Evolutionary conservation across 306 rosid genomes (phyloP), one percentile per base, ranked within the genome.

Genomic region (Urtica urens): DNA sequence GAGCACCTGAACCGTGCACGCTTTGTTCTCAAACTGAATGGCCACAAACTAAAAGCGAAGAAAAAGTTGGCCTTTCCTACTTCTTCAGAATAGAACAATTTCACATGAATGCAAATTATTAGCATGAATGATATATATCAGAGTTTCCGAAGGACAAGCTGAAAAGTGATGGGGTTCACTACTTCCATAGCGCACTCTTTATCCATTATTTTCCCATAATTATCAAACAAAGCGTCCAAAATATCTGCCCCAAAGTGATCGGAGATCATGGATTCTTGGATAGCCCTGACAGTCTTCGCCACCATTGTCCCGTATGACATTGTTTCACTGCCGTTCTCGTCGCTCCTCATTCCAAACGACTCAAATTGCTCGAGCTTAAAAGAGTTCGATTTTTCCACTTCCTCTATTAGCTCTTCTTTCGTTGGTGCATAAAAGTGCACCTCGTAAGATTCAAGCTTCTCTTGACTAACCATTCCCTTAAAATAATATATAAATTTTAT

Each of bases 371-470:
- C 93, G 58, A 84, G 47, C 24, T 54, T 65, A 63, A 88, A 72
- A 6, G 93, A 84, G 23, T 81, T 86, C 51, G 76, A 90, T 60
- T 58, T 76, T 31, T 59, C 71, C 60, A 84, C 82, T 63, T 66
- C 84, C 0, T 65, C 75, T 59, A 83, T 93, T 63, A 88, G 65
- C 42, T 88, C 97, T 23, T 68, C 81, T 60, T 60, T 72, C 42
- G 84, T 78, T 56, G 97, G 80, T 35, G 97, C 97, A 58, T 84
- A 88, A 68, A 84, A 88, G 72, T 84, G 94, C 51, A 79, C 93
- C 4, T 88, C 93, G 55, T 88, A 88, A 1, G 80, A 73, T 70
- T 88, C 93, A 4, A 84, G 25, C 69, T 70, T 66, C 68, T 81
- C 90, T n/a, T 74, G 43, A 29, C 79, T 79, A 47, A 88, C 51